Conservation (phyloP, 1,139 yeast species). For the Blastobotrys persicus region DNA sequence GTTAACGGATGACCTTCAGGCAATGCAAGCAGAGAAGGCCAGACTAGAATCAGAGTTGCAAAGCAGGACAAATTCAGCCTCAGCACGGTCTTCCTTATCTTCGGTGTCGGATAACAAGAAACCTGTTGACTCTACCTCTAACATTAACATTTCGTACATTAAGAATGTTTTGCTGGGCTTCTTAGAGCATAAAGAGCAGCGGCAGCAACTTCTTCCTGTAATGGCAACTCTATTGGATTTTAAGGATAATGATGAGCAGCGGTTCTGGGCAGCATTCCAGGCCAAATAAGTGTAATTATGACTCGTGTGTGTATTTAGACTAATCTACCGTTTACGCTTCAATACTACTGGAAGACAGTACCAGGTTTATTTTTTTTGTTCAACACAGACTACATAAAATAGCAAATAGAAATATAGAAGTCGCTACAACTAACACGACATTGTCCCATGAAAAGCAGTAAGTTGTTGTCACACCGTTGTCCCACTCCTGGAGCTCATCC, state of each 20-base stretch:
- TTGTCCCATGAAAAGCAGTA: not conserved
- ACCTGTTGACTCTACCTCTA: conserved; percentile 3
- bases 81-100: conserved; percentile 8
- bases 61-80: conserved; percentile 9
- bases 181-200: conserved; percentile 87
- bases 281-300: conserved; percentile 13
- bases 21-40: conserved; percentile 29
- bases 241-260: conserved; percentile 65
- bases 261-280: conserved; percentile 58
- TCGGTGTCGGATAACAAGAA: conserved; percentile 1
- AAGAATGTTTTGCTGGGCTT: conserved; percentile 87
- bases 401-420: not conserved
- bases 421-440: not conserved
- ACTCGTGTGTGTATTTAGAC: not conserved
- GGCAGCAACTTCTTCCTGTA: conserved; percentile 81
- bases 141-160: conserved; percentile 64
- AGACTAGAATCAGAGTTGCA: conserved; percentile 20
- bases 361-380: not conserved
- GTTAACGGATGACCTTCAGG: conserved; percentile 57
- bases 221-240: conserved; percentile 70
- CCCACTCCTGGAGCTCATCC: conserved; percentile 12
- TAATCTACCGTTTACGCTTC: no score
- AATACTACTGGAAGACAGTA: no score
- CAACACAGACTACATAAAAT: not conserved
- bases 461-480: not conserved